phyloP scores from a whole-genome alignment of 139 green algal species.

The Coccomyxa sp. region DNA sequence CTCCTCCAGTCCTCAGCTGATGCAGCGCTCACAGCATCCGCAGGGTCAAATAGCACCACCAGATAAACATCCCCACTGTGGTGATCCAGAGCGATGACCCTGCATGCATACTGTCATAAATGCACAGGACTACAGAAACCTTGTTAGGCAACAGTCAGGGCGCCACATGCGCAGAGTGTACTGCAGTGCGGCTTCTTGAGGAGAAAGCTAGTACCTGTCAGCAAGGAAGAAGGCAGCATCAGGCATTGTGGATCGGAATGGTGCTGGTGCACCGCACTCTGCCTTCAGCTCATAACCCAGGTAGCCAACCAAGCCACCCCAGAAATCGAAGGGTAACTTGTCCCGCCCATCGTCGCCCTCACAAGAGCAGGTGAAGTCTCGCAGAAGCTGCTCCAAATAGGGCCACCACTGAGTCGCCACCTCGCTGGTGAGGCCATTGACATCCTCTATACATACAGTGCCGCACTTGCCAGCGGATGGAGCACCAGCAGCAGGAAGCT shows the following conservation, averaged over 20 bases:
- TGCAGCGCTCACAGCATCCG: not conserved
- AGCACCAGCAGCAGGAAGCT: constrained; percentile 23
- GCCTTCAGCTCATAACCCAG: constrained; percentile 96
- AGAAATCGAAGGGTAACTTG: constrained; percentile 91
- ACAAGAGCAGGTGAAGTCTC: not conserved
- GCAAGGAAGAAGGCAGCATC: constrained; percentile 86
- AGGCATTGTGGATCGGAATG: constrained; percentile 39
- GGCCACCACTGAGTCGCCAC: not conserved
- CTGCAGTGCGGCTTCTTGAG: too few species aligned
- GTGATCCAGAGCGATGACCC: constrained; percentile 83
- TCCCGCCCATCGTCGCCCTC: not conserved
- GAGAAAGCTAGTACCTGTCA: constrained; percentile 47
- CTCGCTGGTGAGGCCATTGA: not conserved
- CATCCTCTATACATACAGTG: constrained; percentile 7
- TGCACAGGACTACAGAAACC: too few species aligned
- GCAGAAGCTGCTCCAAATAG: not conserved
- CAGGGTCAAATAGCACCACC: constrained; percentile 45
- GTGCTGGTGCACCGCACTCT: constrained; percentile 51
- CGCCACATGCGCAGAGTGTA: too few species aligned
- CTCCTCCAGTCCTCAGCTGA: constrained; percentile 9
- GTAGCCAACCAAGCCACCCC: constrained; percentile 90
- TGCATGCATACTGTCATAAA: not conserved
- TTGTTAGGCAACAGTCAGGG: not conserved
- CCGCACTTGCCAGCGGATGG: not conserved
- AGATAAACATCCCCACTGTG: constrained; percentile 63